Evolutionary conservation across 2,329 filamentous ascomycete genomes (phyloP).

Genomic region (Ophiostoma tasmaniense): DNA sequence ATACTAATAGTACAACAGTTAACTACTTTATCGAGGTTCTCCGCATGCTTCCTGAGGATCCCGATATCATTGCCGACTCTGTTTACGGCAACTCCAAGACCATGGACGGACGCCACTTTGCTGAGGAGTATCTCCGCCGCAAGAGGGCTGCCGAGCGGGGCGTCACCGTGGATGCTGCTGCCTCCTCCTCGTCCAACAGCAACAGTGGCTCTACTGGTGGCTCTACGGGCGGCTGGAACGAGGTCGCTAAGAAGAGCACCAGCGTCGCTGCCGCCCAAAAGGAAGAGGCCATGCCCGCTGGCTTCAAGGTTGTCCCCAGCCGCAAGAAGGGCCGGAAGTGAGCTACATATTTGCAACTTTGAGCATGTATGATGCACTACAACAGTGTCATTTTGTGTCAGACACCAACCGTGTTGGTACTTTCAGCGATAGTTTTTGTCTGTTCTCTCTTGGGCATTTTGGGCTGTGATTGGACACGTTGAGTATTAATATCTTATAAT

Average conservation of each 20-base stretch:
- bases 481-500: neutral
- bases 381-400: neutral
- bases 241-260: constrained; percentile 89
- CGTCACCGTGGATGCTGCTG: constrained; percentile 58
- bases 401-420: neutral
- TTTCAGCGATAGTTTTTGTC: neutral
- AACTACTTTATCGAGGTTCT: constrained; percentile 74
- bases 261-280: constrained; percentile 40
- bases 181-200: constrained; percentile 26
- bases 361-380: neutral
- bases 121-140: constrained; percentile 86
- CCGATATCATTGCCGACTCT: constrained; percentile 77
- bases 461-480: neutral
- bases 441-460: neutral
- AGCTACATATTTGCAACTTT: neutral
- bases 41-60: constrained; percentile 65
- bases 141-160: constrained; percentile 92
- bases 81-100: constrained; percentile 82
- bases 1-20: constrained; percentile 33
- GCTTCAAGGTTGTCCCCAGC: constrained; percentile 83
- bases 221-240: constrained; percentile 71
- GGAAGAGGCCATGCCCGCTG: constrained; percentile 37
- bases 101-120: constrained; percentile 87
- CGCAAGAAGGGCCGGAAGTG: constrained; percentile 68
- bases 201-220: constrained; percentile 35